Evolutionary conservation across 768 basidiomycete species (phyloP).

Genomic region (Suillus ampliporus): DNA sequence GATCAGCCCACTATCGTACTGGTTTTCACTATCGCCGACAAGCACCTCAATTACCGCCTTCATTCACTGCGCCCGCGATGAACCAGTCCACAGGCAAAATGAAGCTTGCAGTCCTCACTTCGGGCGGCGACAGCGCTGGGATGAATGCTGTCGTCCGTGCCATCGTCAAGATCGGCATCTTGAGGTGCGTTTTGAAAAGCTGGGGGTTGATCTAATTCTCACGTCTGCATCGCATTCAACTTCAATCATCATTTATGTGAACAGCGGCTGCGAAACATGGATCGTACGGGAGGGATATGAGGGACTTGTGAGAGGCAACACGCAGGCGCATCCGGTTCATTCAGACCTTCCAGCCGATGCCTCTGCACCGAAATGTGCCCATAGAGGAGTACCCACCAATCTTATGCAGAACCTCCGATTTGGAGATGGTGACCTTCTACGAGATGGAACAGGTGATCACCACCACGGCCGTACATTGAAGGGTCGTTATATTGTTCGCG

Average conservation of each 20-base stretch:
- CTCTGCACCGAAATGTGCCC: conserved; percentile 20
- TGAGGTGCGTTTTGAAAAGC: conserved; percentile 61
- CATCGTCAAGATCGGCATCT: conserved; percentile 90
- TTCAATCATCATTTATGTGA: conserved; percentile 13
- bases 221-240: conserved; percentile 7
- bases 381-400: conserved; percentile 33
- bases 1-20: conserved; percentile 10
- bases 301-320: conserved; percentile 94
- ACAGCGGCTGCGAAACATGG: conserved; percentile 93
- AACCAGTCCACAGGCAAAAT: conserved; percentile 42
- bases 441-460: conserved; percentile 83
- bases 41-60: conserved; percentile 3
- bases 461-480: conserved; percentile 73
- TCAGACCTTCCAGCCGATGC: conserved; percentile 37
- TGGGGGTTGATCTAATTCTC: conserved; percentile 1
- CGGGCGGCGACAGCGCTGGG: conserved; percentile 97
- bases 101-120: conserved; percentile 94
- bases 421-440: conserved; percentile 78
- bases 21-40: conserved; percentile 10
- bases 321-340: conserved; percentile 37
- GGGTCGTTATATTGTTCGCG: conserved; percentile 91
- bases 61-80: background rate
- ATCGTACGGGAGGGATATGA: conserved; percentile 99
- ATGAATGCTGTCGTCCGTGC: conserved; percentile 96
- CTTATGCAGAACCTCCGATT: conserved; percentile 81